phyloP scores from a whole-genome alignment of 2,329 filamentous ascomycete species.

The Calonectria pteridis region DNA sequence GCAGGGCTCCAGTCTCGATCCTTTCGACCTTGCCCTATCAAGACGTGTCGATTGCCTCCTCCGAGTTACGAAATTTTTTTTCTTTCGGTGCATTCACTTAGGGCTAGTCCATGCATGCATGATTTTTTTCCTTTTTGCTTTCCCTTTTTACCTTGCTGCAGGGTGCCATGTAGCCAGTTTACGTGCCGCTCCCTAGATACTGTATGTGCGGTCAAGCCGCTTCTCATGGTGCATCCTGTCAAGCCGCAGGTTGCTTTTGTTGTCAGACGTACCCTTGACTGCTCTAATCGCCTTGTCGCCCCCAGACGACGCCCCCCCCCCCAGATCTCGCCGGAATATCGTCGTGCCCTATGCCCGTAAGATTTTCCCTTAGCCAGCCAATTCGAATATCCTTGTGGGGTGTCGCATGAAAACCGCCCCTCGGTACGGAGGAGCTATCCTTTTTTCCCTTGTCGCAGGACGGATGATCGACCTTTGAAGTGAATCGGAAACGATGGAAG shows the following conservation, averaged over 20 bases:
- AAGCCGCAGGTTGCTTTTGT: conserved; percentile 6
- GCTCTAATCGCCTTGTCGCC: neutral
- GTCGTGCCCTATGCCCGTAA: neutral
- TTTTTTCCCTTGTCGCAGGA: neutral
- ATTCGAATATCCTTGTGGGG: neutral
- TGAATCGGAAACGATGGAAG: conserved; percentile 1
- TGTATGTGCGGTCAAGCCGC: neutral
- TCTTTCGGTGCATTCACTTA: neutral
- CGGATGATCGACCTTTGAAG: conserved; percentile 9
- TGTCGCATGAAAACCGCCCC: neutral
- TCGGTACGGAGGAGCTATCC: neutral
- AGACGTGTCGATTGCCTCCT: neutral
- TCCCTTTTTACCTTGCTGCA: neutral
- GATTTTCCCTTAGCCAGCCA: neutral
- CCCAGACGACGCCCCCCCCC: no score
- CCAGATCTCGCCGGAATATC: neutral
- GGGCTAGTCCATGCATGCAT: conserved; percentile 4
- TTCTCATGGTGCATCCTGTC: neutral
- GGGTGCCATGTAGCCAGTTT: conserved; percentile 2
- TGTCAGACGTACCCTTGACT: neutral
- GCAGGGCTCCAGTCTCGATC: neutral
- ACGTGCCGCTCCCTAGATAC: neutral
- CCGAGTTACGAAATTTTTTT: neutral
- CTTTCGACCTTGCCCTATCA: neutral
- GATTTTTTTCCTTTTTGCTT: neutral